Evolutionary conservation across 768 basidiomycete species (phyloP).

Genomic region (Hemileccinum rubropunctum): DNA sequence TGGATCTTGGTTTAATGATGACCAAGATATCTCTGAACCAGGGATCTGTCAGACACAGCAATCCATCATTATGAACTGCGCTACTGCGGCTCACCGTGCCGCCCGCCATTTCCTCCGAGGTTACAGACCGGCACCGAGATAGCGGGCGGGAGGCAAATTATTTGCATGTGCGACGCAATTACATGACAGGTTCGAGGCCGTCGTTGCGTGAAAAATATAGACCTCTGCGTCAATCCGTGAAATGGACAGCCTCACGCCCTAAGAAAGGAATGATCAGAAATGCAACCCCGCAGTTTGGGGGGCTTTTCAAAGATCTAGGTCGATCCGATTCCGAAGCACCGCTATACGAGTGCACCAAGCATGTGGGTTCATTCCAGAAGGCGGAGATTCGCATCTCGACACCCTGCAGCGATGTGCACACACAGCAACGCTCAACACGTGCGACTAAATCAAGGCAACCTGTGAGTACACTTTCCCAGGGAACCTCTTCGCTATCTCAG

Average conservation of each 20-base stretch:
- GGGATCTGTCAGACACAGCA: constrained; percentile 17
- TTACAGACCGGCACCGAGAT: constrained; percentile 27
- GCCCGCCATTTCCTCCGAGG: constrained; percentile 8
- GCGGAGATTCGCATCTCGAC: constrained; percentile 23
- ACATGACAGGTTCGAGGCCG: constrained; percentile 10
- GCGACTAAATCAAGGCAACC: constrained; percentile 13
- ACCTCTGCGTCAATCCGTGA: constrained; percentile 16
- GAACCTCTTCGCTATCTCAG: constrained; percentile 10
- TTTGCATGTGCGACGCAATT: constrained; percentile 6
- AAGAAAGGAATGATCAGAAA: constrained; percentile 11
- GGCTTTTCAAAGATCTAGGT: constrained; percentile 13
- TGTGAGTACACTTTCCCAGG: constrained; percentile 22
- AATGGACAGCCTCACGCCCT: constrained; percentile 5
- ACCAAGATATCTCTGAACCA: constrained; percentile 4
- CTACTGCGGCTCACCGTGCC: constrained; percentile 16
- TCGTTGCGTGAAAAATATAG: constrained; percentile 19
- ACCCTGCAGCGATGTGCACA: constrained; percentile 11
- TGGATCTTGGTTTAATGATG: constrained; percentile 9
- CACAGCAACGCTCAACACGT: constrained; percentile 4
- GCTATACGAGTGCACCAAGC: constrained; percentile 10
- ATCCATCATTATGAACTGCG: constrained; percentile 6
- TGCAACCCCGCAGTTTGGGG: constrained; percentile 32
- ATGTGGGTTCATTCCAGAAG: constrained; percentile 21
- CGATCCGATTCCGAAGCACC: constrained; percentile 25
- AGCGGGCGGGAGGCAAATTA: not conserved